A percentile compares a stretch with the other conserved stretches of the same genome.
Conservation (phyloP, 352 stramenopile genomes). For the Phytophthora nicotianae region DNA sequence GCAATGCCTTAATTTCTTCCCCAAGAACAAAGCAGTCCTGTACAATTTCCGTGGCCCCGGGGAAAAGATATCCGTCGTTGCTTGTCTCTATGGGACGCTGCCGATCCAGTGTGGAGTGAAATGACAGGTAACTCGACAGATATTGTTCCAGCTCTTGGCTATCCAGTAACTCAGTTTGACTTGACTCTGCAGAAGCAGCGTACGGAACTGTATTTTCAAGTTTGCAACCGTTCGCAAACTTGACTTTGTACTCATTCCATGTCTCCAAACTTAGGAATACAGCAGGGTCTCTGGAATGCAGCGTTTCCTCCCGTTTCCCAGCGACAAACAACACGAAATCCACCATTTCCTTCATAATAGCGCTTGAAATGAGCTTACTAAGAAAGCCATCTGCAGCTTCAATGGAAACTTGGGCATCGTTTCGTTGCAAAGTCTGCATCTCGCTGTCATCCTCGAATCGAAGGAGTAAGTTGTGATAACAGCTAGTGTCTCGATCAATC, state of each 20-base stretch:
- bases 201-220: constrained; percentile 1
- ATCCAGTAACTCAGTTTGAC: constrained; percentile 23
- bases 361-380: constrained; percentile 45
- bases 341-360: constrained; percentile 56
- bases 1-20: constrained; percentile 69
- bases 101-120: constrained; percentile 14
- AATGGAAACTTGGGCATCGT: constrained; percentile 38
- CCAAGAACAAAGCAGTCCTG: constrained; percentile 57
- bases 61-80: constrained; percentile 52
- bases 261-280: constrained; percentile 52
- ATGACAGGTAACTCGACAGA: constrained; percentile 41
- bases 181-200: constrained; percentile 7
- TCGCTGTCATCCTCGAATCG: constrained; percentile 69
- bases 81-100: constrained; percentile 20
- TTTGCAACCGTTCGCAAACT: constrained; percentile 40
- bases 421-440: constrained; percentile 46
- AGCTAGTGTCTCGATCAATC: constrained; percentile 57
- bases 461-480: constrained; percentile 60
- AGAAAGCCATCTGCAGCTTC: constrained; percentile 44
- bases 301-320: constrained; percentile 50
- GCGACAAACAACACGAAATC: constrained; percentile 63
- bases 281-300: constrained; percentile 37
- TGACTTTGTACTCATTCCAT: constrained; percentile 63
- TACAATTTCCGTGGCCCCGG: constrained; percentile 46
- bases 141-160: constrained; percentile 55